Evolutionary conservation across 768 basidiomycete species (phyloP).

Genomic region (Lyophyllum decastes): DNA sequence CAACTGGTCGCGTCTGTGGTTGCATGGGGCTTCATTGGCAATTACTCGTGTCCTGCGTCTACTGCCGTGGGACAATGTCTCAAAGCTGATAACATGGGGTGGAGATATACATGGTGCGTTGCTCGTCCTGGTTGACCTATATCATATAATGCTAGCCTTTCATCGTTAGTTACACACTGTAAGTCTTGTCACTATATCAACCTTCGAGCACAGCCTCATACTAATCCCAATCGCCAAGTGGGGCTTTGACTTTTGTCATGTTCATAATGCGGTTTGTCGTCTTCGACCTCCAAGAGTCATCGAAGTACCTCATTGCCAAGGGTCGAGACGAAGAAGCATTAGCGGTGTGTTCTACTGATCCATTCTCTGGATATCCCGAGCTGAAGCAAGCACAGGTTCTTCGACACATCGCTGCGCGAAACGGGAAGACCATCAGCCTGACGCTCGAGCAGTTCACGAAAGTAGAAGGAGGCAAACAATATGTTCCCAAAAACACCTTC

Average conservation of each 20-base stretch:
- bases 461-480: slow-evolving; percentile 21
- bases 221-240: slow-evolving; percentile 26
- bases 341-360: slow-evolving; percentile 26
- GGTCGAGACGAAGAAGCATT: slow-evolving; percentile 60
- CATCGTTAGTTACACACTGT: slow-evolving; percentile 40
- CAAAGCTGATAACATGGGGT: slow-evolving; percentile 56
- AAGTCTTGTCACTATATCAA: slow-evolving; percentile 8
- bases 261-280: slow-evolving; percentile 57
- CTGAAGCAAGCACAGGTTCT: slow-evolving; percentile 36
- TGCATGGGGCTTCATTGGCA: slow-evolving; percentile 57
- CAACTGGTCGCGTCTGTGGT: slow-evolving; percentile 52
- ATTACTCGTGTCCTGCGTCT: slow-evolving; percentile 48
- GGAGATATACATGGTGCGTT: slow-evolving; percentile 55
- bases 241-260: slow-evolving; percentile 49
- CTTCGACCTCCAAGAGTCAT: slow-evolving; percentile 61
- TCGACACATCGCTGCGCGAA: slow-evolving; percentile 46
- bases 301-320: slow-evolving; percentile 60
- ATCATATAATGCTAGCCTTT: neutral
- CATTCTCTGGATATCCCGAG: neutral
- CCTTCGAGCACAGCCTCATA: too few relatives aligned
- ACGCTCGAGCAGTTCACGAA: slow-evolving; percentile 44
- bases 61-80: slow-evolving; percentile 40
- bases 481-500: slow-evolving; percentile 22
- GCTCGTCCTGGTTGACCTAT: neutral
- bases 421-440: slow-evolving; percentile 45